Conservation (phyloP, 805 yeast genomes). For the Candida palmyrensis region DNA sequence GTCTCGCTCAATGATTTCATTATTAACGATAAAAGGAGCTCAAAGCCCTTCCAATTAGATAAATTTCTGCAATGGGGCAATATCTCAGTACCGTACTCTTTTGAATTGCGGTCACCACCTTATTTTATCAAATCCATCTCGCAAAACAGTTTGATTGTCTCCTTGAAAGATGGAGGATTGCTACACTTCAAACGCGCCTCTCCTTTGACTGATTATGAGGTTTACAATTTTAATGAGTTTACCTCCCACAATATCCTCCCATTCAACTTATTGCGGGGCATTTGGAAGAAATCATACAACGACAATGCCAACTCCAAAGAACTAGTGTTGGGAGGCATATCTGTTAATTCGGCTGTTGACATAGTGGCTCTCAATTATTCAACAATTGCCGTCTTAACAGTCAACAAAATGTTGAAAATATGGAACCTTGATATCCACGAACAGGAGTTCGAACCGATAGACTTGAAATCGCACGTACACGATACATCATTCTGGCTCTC, state of each 20-base stretch:
- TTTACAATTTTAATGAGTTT: slow-evolving; percentile 49
- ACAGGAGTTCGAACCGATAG: slow-evolving; percentile 11
- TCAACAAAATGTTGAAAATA: slow-evolving; percentile 48
- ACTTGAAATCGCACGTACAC: slow-evolving; percentile 8
- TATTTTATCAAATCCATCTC: slow-evolving; percentile 38
- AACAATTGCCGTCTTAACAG: slow-evolving; percentile 46
- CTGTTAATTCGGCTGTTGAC: slow-evolving; percentile 40
- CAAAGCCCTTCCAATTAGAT: slow-evolving; percentile 15
- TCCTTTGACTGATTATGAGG: slow-evolving; percentile 38
- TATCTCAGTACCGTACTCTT: slow-evolving; percentile 62
- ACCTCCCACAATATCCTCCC: slow-evolving; percentile 35
- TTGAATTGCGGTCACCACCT: slow-evolving; percentile 34
- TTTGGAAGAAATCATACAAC: slow-evolving; percentile 13
- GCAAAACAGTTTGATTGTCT: slow-evolving; percentile 42
- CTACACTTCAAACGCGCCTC: slow-evolving; percentile 43
- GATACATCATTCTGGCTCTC: slow-evolving; percentile 20
- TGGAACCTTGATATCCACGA: slow-evolving; percentile 50
- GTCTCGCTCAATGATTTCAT: slow-evolving; percentile 42
- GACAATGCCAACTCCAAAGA: slow-evolving; percentile 25
- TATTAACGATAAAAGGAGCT: slow-evolving; percentile 10
- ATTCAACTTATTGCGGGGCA: slow-evolving; percentile 22
- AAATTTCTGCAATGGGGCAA: slow-evolving; percentile 56
- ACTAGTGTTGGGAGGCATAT: slow-evolving; percentile 30
- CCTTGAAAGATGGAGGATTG: slow-evolving; percentile 75
- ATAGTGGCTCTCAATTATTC: slow-evolving; percentile 30